Percentiles rank a stretch among this genome's conserved stretches.
Evolutionary conservation across 306 rosid genomes (phyloP).

Genomic region (Rubus parviflorus): DNA sequence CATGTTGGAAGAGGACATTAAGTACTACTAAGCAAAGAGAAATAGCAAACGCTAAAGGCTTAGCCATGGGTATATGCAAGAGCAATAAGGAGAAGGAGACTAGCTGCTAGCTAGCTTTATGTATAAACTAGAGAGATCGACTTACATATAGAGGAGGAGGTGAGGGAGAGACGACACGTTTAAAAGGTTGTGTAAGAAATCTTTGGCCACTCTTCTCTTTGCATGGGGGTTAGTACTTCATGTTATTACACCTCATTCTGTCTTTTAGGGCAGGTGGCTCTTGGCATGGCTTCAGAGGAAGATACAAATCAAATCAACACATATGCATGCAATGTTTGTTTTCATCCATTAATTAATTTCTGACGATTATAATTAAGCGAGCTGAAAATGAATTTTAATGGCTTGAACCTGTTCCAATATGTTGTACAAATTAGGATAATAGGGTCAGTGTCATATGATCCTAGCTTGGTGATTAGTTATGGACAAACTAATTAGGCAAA

Average conservation of each 20-base stretch:
- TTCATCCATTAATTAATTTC: no score
- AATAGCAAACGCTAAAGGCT: slow-evolving; percentile 37
- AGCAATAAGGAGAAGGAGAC: not conserved
- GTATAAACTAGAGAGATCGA: not conserved
- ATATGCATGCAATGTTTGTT: not conserved
- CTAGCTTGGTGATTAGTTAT: no score
- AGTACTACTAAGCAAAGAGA: slow-evolving; percentile 31
- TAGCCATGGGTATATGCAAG: slow-evolving; percentile 41
- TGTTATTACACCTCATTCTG: slow-evolving; percentile 41
- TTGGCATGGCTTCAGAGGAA: not conserved
- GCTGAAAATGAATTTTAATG: not conserved
- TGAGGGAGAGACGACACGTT: slow-evolving; percentile 33
- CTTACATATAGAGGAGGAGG: not conserved
- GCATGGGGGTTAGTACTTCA: slow-evolving; percentile 33
- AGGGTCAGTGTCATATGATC: no score
- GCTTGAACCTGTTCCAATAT: not conserved
- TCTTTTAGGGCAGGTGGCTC: slow-evolving; percentile 32
- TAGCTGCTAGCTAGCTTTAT: not conserved
- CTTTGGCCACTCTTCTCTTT: slow-evolving; percentile 43
- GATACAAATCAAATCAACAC: not conserved
- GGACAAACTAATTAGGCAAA: no score
- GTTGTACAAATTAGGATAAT: no score
- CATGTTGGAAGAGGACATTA: slow-evolving; percentile 29
- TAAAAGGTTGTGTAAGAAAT: slow-evolving; percentile 12
- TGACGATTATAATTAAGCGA: not conserved